Conservation (phyloP, 2,329 filamentous ascomycete species). For the Elsinoe necatrix region DNA sequence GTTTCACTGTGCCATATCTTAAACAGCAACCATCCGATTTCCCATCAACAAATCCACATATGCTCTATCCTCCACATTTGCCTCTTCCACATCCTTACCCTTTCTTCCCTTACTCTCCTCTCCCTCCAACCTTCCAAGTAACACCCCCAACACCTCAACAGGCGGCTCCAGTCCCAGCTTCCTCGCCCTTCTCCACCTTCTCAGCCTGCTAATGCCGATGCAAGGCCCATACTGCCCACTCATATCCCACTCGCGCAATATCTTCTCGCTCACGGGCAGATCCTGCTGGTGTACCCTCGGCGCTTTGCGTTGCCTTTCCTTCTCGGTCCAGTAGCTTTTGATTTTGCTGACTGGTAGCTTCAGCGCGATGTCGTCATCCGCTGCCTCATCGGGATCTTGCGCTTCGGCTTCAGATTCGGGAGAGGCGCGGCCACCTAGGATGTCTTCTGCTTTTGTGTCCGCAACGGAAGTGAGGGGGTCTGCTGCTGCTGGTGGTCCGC, state of each 20-base stretch:
- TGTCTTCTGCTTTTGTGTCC: conserved; percentile 23
- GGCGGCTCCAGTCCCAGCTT: conserved; percentile 77
- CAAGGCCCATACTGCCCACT: conserved; percentile 91
- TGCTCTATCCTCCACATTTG: conserved; percentile 56
- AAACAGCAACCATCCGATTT: conserved; percentile 12
- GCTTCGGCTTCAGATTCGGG: conserved; percentile 30
- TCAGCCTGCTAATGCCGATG: conserved; percentile 70
- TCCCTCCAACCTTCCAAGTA: conserved; percentile 40
- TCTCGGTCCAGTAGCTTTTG: conserved; percentile 64
- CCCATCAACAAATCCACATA: conserved; percentile 62
- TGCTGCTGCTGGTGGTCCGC: conserved; percentile 21
- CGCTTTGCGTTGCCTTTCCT: conserved; percentile 61
- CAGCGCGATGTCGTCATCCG: conserved; percentile 50
- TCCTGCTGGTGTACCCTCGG: conserved; percentile 69
- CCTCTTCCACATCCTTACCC: conserved; percentile 26
- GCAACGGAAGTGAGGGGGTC: conserved; percentile 22
- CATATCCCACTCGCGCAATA: conserved; percentile 85
- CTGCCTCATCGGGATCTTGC: conserved; percentile 35
- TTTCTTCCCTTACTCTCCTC: conserved; percentile 56
- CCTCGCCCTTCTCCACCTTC: conserved; percentile 82
- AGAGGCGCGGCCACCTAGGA: conserved; percentile 25
- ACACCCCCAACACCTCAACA: conserved; percentile 78
- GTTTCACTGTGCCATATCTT: neutral
- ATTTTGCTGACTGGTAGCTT: conserved; percentile 61
- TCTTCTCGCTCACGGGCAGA: conserved; percentile 67